Evolutionary conservation across 1,139 yeast species (phyloP).

Genomic region (Yarrowia galli): DNA sequence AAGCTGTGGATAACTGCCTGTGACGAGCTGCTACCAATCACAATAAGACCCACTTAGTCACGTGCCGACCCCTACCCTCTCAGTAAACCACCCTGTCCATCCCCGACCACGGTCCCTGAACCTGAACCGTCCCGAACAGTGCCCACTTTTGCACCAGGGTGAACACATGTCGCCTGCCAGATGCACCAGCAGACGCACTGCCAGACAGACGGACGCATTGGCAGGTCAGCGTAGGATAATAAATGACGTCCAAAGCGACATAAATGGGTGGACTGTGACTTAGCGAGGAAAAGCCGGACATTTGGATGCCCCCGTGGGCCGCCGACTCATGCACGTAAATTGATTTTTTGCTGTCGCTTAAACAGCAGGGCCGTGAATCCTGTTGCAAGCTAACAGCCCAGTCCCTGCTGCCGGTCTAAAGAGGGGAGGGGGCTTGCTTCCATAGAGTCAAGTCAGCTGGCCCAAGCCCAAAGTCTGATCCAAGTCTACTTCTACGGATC

Average conservation of each 20-base stretch:
- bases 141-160: slow-evolving; percentile 19
- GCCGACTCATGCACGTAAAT: slow-evolving; percentile 20
- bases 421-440: slow-evolving; percentile 2
- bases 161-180: neutral
- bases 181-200: slow-evolving; percentile 6
- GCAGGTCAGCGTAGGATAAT: neutral
- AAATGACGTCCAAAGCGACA: too few relatives aligned
- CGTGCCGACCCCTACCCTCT: too few relatives aligned
- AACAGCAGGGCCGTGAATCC: too few relatives aligned
- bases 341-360: too few relatives aligned
- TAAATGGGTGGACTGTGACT: too few relatives aligned
- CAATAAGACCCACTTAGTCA: too few relatives aligned
- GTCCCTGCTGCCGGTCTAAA: slow-evolving; percentile 1
- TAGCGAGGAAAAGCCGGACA: neutral
- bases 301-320: neutral
- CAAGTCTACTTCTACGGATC: neutral
- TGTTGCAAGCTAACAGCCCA: slow-evolving; percentile 2
- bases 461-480: neutral
- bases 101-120: too few relatives aligned
- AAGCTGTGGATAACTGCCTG: too few relatives aligned
- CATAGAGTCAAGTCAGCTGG: slow-evolving; percentile 5
- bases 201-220: too few relatives aligned
- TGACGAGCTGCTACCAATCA: too few relatives aligned
- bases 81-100: too few relatives aligned
- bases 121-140: too few relatives aligned